These are phyloP conservation scores for Scedosporium boydii DNA, from an alignment of 2,329 filamentous ascomycete genomes.

Conservation along the genomic window DNA sequence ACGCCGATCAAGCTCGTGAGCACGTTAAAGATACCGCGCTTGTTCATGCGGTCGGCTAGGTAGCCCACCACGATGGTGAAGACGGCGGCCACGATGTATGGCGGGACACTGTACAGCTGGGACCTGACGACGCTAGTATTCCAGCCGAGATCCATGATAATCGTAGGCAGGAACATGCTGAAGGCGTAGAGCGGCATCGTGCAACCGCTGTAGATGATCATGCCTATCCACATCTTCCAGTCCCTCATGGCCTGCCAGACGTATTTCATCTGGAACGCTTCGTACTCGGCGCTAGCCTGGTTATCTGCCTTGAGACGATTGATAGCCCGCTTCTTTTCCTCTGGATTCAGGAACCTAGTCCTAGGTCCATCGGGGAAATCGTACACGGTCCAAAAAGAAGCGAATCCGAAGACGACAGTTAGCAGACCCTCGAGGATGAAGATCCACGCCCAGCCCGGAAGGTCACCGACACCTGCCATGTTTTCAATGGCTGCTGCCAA, in stretches of 20 bases:
- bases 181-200: slow-evolving; percentile 40
- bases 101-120: slow-evolving; percentile 49
- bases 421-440: slow-evolving; percentile 59
- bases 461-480: slow-evolving; percentile 50
- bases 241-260: slow-evolving; percentile 61
- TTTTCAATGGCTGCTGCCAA: slow-evolving; percentile 58
- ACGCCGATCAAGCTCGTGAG: slow-evolving; percentile 50
- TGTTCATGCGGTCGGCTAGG: slow-evolving; percentile 53
- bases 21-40: slow-evolving; percentile 60
- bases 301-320: slow-evolving; percentile 57
- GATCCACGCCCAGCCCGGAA: slow-evolving; percentile 50
- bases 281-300: slow-evolving; percentile 56
- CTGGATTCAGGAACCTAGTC: slow-evolving; percentile 48
- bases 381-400: slow-evolving; percentile 63
- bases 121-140: slow-evolving; percentile 27
- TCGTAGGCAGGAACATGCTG: slow-evolving; percentile 48
- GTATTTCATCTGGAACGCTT: slow-evolving; percentile 61
- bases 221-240: slow-evolving; percentile 59
- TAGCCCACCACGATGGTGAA: slow-evolving; percentile 55
- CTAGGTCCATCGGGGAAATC: slow-evolving; percentile 68
- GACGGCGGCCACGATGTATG: slow-evolving; percentile 51
- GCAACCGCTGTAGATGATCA: slow-evolving; percentile 39
- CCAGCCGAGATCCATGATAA: slow-evolving; percentile 30
- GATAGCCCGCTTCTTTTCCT: slow-evolving; percentile 59
- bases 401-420: slow-evolving; percentile 55